Percentiles rank a stretch among this genome's conserved stretches.
These are phyloP conservation scores for Solanum lignicaule DNA, from an alignment of 257 asterid species.

Conservation along the genomic window DNA sequence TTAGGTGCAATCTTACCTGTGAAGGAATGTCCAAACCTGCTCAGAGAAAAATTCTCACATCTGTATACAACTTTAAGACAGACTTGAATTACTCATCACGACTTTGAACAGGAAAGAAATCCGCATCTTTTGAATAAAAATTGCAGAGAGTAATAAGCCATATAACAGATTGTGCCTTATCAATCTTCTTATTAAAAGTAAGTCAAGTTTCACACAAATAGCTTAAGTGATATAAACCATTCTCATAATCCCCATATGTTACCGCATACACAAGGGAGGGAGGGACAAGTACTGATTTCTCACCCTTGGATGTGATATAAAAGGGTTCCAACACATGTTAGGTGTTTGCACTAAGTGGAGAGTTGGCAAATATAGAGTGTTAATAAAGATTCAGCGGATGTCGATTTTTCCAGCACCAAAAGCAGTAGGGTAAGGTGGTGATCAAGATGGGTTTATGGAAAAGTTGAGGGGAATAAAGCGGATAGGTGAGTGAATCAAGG, in stretches of 20 bases:
- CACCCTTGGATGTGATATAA: neutral
- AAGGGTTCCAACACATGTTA: neutral
- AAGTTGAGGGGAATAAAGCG: neutral
- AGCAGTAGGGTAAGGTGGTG: neutral
- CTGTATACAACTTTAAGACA: neutral
- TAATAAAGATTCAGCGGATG: neutral
- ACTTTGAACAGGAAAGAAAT: neutral
- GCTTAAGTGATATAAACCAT: neutral
- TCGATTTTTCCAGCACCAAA: neutral
- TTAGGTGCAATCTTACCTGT: neutral
- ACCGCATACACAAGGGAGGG: neutral
- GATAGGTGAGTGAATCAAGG: neutral
- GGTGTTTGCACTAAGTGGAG: neutral
- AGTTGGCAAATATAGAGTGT: neutral
- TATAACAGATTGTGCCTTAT: neutral
- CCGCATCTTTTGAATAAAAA: neutral
- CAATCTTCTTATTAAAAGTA: neutral
- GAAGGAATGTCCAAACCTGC: neutral
- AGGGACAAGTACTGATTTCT: neutral
- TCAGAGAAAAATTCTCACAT: neutral
- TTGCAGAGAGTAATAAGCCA: neutral
- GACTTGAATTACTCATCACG: neutral
- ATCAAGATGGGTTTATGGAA: neutral
- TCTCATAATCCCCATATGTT: neutral
- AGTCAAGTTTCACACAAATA: neutral